These are phyloP conservation scores for Ambrosiella beaveri DNA, from an alignment of 2,329 filamentous ascomycete species.

Conservation along the genomic window DNA sequence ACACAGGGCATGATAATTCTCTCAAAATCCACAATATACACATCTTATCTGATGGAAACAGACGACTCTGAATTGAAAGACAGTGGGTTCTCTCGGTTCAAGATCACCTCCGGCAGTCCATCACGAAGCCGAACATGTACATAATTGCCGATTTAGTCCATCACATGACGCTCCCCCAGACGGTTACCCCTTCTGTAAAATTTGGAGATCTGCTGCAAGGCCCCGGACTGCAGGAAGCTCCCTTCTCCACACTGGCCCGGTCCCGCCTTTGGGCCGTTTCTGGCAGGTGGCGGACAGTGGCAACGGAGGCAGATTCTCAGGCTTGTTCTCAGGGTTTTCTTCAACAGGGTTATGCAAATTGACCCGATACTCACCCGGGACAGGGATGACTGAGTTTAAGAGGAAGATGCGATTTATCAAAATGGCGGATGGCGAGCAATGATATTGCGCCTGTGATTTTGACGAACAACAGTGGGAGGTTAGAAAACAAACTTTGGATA, in stretches of 20 bases:
- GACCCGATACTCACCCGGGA: no score
- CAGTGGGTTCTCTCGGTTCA: background rate
- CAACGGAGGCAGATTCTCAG: background rate
- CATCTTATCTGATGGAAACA: background rate
- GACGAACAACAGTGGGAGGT: no score
- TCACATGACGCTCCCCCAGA: constrained; percentile 3
- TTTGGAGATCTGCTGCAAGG: background rate
- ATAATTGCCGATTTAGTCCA: constrained; percentile 1
- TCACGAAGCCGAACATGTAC: constrained; percentile 4
- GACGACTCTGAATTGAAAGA: background rate
- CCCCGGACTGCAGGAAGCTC: constrained; percentile 9
- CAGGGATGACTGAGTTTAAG: no score
- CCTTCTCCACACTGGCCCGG: constrained; percentile 1
- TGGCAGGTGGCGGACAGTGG: background rate
- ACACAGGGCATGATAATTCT: no score
- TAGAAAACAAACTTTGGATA: no score
- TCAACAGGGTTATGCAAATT: no score
- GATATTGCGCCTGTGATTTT: no score
- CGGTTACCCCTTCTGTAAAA: background rate
- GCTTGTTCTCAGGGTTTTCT: background rate
- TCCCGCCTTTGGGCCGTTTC: constrained; percentile 4
- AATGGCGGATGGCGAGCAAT: no score
- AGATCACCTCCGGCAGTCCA: background rate
- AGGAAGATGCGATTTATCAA: no score
- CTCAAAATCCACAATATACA: no score